Evolutionary conservation across 2,329 filamentous ascomycete genomes (phyloP), one percentile per base, ranked within the genome.

Genomic region (Sclerotiophoma versabilis): DNA sequence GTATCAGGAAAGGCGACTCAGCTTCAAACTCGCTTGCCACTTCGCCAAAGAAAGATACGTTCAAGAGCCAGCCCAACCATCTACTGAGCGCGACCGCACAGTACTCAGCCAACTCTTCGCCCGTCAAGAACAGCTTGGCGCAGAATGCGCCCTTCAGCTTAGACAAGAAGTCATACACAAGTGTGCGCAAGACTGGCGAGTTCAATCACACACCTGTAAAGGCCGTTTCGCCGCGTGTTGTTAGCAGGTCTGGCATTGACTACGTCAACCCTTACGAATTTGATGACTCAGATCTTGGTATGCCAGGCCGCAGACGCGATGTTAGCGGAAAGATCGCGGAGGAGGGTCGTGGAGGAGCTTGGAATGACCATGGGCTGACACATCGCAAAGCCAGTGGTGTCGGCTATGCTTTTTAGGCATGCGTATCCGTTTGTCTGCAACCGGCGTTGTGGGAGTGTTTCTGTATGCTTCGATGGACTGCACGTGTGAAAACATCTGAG

Each of bases 301-400:
- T 63, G 34, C 64, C 63, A 10, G 68, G 64, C 5, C 54, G 68
- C 38, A 57, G 71, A 54, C 46, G 67, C 45, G 86, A 88, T 57
- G 88, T 91, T 2, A 92, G 88, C 68, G 90, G 89, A 1, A 91
- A 89, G 78, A 75, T 87, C 49, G 88, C 83, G 0, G 89, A 92
- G 71, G 90, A 93, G 70, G 89, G 89, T 2, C 77, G 83, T 39
- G 84, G 71, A 4, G 72, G 68, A 5, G 55, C 70, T 20, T 73
- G 72, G 62, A 62, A 52, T 46, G 49, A 49, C 19, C 52, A 57
- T 36, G 68, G 64, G 17, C 27, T 76, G 49, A 69, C 64, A 22
- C 67, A 73, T 49, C 69, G 79, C 60, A 80, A 77, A 54, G 70
- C 76, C 11, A 79, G 73, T 64, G 77, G 68, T 54, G 67, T 72